Conservation (phyloP, 2,329 filamentous ascomycete genomes). For the Sordariomycetes sp. region DNA sequence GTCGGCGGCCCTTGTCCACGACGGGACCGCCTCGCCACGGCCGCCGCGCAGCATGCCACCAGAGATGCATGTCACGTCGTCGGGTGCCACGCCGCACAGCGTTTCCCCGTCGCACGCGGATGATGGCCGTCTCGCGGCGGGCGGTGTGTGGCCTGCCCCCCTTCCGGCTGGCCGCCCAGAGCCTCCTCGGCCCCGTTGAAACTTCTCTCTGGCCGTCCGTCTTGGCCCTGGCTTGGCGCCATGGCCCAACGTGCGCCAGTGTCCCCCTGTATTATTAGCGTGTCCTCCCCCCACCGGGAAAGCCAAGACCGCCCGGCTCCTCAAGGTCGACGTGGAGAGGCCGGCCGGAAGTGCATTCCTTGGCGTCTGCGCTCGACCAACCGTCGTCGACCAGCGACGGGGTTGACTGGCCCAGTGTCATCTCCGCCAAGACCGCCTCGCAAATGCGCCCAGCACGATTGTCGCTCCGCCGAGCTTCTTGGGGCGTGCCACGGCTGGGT, state of each 20-base stretch:
- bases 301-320: neutral
- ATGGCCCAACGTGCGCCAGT: neutral
- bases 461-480: neutral
- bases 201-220: neutral
- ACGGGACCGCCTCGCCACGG: too few species aligned
- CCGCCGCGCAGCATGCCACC: too few species aligned
- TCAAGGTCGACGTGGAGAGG: neutral
- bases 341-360: neutral
- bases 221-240: neutral
- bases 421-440: neutral
- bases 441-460: neutral
- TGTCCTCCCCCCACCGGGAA: neutral
- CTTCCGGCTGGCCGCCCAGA: neutral
- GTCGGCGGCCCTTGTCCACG: too few species aligned
- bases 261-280: neutral
- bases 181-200: neutral
- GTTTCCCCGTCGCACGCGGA: neutral
- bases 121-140: neutral
- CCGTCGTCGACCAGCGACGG: slow-evolving; percentile 1
- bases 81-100: neutral
- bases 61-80: neutral
- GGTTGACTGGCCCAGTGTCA: neutral
- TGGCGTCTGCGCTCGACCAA: slow-evolving; percentile 2
- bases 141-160: neutral
- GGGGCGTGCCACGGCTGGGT: neutral